These are phyloP conservation scores for Alternaria solani DNA, from an alignment of 2,329 filamentous ascomycete genomes.

Conservation along the genomic window DNA sequence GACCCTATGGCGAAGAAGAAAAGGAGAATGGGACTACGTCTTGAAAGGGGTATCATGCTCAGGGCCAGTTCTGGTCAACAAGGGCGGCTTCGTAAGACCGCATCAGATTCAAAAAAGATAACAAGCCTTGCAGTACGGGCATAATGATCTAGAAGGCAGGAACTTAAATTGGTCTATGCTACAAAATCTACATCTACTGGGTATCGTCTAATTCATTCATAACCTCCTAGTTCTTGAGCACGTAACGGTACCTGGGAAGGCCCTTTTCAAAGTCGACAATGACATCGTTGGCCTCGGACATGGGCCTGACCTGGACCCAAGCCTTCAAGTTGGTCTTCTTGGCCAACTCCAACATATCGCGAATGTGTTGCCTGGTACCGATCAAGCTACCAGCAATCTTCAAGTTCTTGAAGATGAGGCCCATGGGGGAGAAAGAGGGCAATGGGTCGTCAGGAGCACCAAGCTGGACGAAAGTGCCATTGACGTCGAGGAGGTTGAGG, in stretches of 20 bases:
- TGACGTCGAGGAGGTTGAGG: conserved; percentile 65
- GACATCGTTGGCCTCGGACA: conserved; percentile 50
- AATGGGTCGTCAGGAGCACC: conserved; percentile 68
- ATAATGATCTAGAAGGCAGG: background rate
- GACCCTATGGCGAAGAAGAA: conserved; percentile 14
- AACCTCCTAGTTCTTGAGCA: conserved; percentile 37
- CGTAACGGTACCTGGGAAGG: conserved; percentile 55
- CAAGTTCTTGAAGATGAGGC: conserved; percentile 63
- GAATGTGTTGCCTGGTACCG: conserved; percentile 68
- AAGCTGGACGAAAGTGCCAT: conserved; percentile 71
- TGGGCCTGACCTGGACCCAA: conserved; percentile 53
- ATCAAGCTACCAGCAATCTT: conserved; percentile 70
- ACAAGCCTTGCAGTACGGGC: background rate
- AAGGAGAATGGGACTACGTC: background rate
- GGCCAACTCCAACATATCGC: conserved; percentile 60
- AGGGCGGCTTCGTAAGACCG: background rate
- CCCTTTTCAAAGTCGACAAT: conserved; percentile 51
- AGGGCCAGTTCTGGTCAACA: background rate
- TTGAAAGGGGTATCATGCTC: background rate
- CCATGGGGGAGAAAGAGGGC: conserved; percentile 62
- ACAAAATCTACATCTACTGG: conserved; percentile 8
- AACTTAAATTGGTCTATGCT: conserved; percentile 1
- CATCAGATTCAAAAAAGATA: background rate
- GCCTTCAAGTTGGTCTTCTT: conserved; percentile 52
- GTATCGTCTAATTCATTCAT: conserved; percentile 8